Evolutionary conservation across 139 green algal genomes (phyloP).

Genomic region (Eudorina sp.): DNA sequence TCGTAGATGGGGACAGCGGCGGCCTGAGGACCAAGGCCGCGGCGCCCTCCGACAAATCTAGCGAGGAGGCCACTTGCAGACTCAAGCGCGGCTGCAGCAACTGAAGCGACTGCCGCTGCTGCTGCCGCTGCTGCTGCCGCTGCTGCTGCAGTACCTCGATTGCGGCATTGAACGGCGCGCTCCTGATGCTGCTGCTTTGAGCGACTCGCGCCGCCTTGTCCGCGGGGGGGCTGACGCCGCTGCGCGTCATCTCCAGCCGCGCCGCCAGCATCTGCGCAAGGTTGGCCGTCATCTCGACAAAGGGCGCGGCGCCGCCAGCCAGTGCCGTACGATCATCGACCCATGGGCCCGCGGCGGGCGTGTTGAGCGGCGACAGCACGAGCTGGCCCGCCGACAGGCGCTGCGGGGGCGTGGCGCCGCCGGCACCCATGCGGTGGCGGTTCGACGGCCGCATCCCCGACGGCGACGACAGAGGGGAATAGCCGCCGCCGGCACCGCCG

Average conservation of each 20-base stretch:
- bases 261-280: background rate
- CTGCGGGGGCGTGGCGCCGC: background rate
- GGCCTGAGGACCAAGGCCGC: background rate
- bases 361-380: background rate
- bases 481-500: too few species aligned
- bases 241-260: background rate
- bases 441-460: background rate
- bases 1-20: background rate
- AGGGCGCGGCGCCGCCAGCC: background rate
- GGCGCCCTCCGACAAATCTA: background rate
- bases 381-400: background rate
- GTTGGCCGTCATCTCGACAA: background rate
- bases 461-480: background rate
- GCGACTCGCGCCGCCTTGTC: too few species aligned
- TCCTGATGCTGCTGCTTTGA: background rate
- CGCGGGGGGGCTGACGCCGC: background rate
- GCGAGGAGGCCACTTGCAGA: too few species aligned
- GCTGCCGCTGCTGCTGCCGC: background rate
- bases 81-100: background rate
- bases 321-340: background rate
- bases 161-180: background rate
- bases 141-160: background rate
- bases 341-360: background rate
- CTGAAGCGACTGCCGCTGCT: constrained; percentile 1
- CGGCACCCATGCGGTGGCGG: background rate